These are phyloP conservation scores for Pleurostoma richardsiae DNA, from an alignment of 2,329 filamentous ascomycete genomes.

Conservation along the genomic window DNA sequence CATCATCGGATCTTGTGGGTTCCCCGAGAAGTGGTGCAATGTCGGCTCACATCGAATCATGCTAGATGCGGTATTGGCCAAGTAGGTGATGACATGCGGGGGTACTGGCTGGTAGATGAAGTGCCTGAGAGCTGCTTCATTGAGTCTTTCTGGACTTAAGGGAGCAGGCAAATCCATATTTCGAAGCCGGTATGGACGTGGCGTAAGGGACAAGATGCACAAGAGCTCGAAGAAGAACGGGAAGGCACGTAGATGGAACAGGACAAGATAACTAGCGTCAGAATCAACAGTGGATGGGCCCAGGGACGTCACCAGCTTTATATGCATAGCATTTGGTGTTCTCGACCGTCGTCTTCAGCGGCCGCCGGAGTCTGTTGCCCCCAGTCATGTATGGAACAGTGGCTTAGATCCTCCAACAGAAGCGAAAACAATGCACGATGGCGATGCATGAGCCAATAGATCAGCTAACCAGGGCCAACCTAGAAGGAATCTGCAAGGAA, in stretches of 20 bases:
- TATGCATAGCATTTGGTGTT: background rate
- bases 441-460: background rate
- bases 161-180: background rate
- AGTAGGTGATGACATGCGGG: background rate
- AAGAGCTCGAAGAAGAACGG: background rate
- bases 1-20: too few species aligned
- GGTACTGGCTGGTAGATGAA: background rate
- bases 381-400: too few species aligned
- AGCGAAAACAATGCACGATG: background rate
- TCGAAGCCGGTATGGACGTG: background rate
- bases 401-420: background rate
- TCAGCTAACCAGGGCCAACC: background rate
- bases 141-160: background rate
- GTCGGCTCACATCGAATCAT: background rate
- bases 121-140: background rate
- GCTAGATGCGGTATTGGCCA: background rate
- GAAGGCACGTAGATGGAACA: too few species aligned
- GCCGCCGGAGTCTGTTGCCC: background rate
- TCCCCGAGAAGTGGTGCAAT: too few species aligned
- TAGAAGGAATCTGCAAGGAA: background rate
- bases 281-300: too few species aligned
- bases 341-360: background rate
- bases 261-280: too few species aligned
- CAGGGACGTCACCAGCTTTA: too few species aligned
- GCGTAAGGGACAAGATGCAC: background rate